Percentiles rank a stretch among this genome's conserved stretches.
Conservation (phyloP, 1,284 basidiomycete genomes). For the Leccinum solheimii region DNA sequence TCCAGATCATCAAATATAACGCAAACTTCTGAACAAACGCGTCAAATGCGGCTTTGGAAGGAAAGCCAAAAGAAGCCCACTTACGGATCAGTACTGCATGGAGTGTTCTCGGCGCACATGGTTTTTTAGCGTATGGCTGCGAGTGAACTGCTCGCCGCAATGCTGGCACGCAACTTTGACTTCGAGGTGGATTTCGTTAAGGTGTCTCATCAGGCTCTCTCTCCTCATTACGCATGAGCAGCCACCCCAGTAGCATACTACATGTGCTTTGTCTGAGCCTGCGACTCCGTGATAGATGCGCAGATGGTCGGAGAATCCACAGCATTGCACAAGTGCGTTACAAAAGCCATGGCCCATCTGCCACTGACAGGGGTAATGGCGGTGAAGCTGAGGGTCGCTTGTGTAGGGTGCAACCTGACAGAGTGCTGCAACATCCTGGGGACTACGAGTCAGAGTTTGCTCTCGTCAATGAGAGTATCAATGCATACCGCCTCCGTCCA, state of each 20-base stretch:
- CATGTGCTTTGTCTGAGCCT: conserved; percentile 13
- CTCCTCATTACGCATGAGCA: conserved; percentile 27
- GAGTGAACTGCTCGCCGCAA: conserved; percentile 30
- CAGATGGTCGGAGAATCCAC: conserved; percentile 28
- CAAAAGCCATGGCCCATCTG: conserved; percentile 1
- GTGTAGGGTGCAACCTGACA: background rate
- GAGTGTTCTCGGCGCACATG: conserved; percentile 18
- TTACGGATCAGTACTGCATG: conserved; percentile 9
- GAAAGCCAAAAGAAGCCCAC: background rate
- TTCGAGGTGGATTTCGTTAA: conserved; percentile 32
- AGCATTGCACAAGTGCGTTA: background rate
- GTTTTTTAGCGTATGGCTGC: conserved; percentile 23
- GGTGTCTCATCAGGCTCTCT: conserved; percentile 32
- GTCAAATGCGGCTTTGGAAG: conserved; percentile 5
- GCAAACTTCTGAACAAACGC: background rate
- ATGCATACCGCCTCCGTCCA: conserved; percentile 17
- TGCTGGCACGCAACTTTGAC: conserved; percentile 17
- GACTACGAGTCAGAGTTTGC: conserved; percentile 5
- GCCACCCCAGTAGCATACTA: conserved; percentile 21
- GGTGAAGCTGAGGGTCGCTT: conserved; percentile 3
- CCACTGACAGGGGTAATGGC: conserved; percentile 23
- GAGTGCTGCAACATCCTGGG: conserved; percentile 15
- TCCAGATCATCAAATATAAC: background rate
- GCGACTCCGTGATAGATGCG: conserved; percentile 22
- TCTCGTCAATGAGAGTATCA: background rate